These are phyloP conservation scores for Rubus idaeus DNA, from an alignment of 306 rosid species.

Conservation along the genomic window DNA sequence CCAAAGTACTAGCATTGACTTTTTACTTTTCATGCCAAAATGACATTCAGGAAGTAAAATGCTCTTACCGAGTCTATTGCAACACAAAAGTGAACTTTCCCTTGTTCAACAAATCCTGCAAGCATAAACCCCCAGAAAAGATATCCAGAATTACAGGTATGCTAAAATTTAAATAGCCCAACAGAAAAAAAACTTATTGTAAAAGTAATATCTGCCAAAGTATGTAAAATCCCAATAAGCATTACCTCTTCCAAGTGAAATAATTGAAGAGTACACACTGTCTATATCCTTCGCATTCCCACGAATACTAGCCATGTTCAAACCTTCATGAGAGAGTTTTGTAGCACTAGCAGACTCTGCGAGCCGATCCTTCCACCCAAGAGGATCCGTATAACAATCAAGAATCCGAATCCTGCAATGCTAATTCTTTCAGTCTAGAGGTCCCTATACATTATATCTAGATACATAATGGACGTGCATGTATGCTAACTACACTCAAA, in stretches of 20 bases:
- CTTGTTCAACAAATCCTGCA: slow-evolving; percentile 70
- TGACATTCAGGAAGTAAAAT: neutral
- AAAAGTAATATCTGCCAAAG: neutral
- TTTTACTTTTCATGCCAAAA: slow-evolving; percentile 2
- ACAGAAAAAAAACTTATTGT: neutral
- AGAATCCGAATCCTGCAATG: slow-evolving; percentile 73
- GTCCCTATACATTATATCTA: neutral
- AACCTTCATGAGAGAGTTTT: slow-evolving; percentile 38
- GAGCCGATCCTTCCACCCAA: slow-evolving; percentile 77
- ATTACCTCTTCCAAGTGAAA: slow-evolving; percentile 70
- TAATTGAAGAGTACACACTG: slow-evolving; percentile 46
- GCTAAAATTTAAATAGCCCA: neutral
- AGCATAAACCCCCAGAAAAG: slow-evolving; percentile 13
- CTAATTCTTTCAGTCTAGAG: slow-evolving; percentile 9
- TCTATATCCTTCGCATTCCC: slow-evolving; percentile 64
- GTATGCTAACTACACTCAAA: too few relatives aligned
- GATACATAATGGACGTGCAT: neutral
- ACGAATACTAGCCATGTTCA: slow-evolving; percentile 37
- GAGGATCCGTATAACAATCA: slow-evolving; percentile 97
- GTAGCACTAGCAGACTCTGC: slow-evolving; percentile 34
- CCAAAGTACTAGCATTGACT: slow-evolving; percentile 12
- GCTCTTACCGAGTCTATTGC: slow-evolving; percentile 79
- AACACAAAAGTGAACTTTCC: slow-evolving; percentile 52
- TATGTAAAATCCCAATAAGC: neutral
- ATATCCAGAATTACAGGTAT: neutral